Evolutionary conservation across 1,139 yeast species (phyloP).

Genomic region (Lodderomyces theae): DNA sequence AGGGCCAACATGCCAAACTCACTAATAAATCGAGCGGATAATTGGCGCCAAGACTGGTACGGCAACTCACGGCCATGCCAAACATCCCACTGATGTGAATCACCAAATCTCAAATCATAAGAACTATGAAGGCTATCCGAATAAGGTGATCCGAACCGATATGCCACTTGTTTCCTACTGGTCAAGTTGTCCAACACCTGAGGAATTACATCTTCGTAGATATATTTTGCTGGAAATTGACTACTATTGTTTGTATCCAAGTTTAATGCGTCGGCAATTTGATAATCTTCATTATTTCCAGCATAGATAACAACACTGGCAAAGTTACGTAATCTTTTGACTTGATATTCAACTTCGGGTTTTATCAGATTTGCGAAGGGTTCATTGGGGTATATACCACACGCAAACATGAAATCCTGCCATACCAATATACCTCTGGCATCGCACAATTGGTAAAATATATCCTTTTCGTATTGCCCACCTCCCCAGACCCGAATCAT

Average conservation of each 20-base stretch:
- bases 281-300: constrained; percentile 51
- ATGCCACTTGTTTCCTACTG: constrained; percentile 27
- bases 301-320: constrained; percentile 32
- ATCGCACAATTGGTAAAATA: constrained; percentile 44
- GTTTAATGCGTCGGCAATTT: constrained; percentile 34
- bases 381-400: constrained; percentile 45
- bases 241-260: constrained; percentile 29
- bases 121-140: constrained; percentile 28
- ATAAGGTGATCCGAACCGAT: constrained; percentile 46
- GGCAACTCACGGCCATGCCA: constrained; percentile 47
- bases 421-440: constrained; percentile 42
- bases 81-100: constrained; percentile 49
- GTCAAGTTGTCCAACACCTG: constrained; percentile 19
- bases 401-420: constrained; percentile 56
- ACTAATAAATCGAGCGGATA: constrained; percentile 43
- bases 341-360: constrained; percentile 33
- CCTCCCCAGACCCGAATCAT: constrained; percentile 53
- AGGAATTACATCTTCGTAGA: constrained; percentile 40
- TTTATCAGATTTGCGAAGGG: constrained; percentile 23
- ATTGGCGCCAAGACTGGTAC: constrained; percentile 40
- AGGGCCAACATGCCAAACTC: constrained; percentile 49
- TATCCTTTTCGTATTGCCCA: constrained; percentile 42
- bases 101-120: constrained; percentile 38
- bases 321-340: constrained; percentile 36
- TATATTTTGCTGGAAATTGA: constrained; percentile 37